A percentile compares a stretch with the other conserved stretches of the same genome.
These are phyloP conservation scores for Diaporthe aspalathi DNA, from an alignment of 2,329 filamentous ascomycete genomes.

Conservation along the genomic window DNA sequence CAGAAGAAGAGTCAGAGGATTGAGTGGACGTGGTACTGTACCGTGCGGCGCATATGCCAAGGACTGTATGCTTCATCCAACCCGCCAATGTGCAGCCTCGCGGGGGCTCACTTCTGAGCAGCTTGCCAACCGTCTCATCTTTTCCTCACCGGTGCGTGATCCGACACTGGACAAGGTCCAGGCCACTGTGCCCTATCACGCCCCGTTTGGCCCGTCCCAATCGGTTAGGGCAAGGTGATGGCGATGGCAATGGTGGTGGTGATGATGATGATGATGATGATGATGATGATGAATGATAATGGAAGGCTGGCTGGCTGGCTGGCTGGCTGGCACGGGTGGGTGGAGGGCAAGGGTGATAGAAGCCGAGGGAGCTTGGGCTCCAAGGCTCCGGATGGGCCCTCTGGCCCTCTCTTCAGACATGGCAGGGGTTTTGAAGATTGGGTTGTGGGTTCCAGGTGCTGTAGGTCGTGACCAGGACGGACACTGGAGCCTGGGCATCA, in stretches of 20 bases:
- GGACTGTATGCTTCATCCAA: slow-evolving; percentile 20
- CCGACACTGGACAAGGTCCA: slow-evolving; percentile 18
- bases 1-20: not conserved
- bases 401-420: not conserved
- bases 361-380: slow-evolving; percentile 19
- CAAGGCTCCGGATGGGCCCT: not conserved
- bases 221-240: not conserved
- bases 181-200: slow-evolving; percentile 19
- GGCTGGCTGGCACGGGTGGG: not conserved
- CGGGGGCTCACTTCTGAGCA: not conserved
- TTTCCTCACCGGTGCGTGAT: slow-evolving; percentile 27
- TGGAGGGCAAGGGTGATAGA: slow-evolving; percentile 17
- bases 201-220: slow-evolving; percentile 25
- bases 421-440: slow-evolving; percentile 22
- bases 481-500: slow-evolving; percentile 15
- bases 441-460: slow-evolving; percentile 13
- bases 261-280: too few species aligned
- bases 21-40: not conserved
- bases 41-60: slow-evolving; percentile 21
- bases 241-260: too few species aligned
- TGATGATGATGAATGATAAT: too few species aligned
- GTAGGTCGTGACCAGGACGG: slow-evolving; percentile 19
- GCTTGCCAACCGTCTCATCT: slow-evolving; percentile 25
- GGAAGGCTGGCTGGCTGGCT: not conserved
- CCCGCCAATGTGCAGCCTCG: slow-evolving; percentile 22